phyloP scores from a whole-genome alignment of 2,329 filamentous ascomycete species.

The Westerdykella ornata region DNA sequence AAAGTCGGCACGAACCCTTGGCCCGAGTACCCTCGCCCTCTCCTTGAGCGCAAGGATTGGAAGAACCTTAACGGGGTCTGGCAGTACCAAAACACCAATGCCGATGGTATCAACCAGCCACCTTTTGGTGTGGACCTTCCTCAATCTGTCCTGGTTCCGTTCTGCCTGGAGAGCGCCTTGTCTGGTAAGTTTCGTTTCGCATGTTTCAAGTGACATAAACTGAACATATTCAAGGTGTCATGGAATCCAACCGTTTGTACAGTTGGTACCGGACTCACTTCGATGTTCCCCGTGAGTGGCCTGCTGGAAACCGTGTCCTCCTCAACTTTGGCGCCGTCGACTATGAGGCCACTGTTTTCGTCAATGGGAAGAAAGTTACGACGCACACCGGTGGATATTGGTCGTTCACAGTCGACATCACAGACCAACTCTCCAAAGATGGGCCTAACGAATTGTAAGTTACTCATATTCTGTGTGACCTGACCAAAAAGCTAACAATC shows the following conservation, averaged over 20 bases:
- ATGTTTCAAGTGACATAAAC: conserved; percentile 10
- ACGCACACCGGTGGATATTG: conserved; percentile 57
- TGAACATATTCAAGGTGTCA: conserved; percentile 40
- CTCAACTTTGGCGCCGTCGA: conserved; percentile 56
- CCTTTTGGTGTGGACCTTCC: conserved; percentile 42
- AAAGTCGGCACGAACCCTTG: conserved; percentile 50
- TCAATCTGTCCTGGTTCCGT: conserved; percentile 47
- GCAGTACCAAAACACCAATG: conserved; percentile 43
- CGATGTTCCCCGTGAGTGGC: conserved; percentile 45
- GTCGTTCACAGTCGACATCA: conserved; percentile 55
- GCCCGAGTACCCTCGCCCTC: conserved; percentile 54
- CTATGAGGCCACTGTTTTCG: conserved; percentile 52
- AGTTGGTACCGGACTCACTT: conserved; percentile 50
- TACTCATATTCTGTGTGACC: not conserved
- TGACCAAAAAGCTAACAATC: not conserved
- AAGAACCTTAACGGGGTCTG: conserved; percentile 54
- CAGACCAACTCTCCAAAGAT: conserved; percentile 38
- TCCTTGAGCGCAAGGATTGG: conserved; percentile 50
- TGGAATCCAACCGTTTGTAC: conserved; percentile 34
- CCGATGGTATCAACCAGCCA: conserved; percentile 38
- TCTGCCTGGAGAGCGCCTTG: conserved; percentile 50
- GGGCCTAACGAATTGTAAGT: conserved; percentile 51
- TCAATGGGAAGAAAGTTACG: conserved; percentile 50
- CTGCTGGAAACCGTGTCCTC: conserved; percentile 38
- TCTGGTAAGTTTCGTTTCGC: conserved; percentile 35